Conservation (phyloP, 345 rosid genomes). For the Pistacia vera region DNA sequence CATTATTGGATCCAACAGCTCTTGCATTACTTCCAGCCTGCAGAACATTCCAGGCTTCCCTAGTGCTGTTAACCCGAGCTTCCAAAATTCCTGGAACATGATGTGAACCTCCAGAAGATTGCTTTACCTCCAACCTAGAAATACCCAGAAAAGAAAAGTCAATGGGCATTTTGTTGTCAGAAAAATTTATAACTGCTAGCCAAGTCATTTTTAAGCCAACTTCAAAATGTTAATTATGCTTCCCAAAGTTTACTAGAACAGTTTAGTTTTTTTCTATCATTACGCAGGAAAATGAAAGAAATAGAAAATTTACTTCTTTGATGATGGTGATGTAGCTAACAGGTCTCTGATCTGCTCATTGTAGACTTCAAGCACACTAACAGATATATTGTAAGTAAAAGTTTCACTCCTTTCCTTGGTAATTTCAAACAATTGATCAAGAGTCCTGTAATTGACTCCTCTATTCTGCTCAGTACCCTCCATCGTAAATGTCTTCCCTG, state of each 20-base stretch:
- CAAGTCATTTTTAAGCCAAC: constrained; percentile 2
- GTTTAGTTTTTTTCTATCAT: not conserved
- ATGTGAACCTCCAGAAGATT: constrained; percentile 81
- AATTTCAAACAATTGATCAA: constrained; percentile 73
- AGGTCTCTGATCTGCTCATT: constrained; percentile 97
- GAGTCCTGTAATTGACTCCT: constrained; percentile 96
- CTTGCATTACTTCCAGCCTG: constrained; percentile 94
- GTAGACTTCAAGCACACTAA: constrained; percentile 96
- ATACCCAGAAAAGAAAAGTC: constrained; percentile 9
- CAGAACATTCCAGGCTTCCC: constrained; percentile 86
- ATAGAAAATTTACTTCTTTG: constrained; percentile 64
- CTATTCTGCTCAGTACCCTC: constrained; percentile 83
- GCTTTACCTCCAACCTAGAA: constrained; percentile 87
- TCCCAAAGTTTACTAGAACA: not conserved
- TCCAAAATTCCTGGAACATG: constrained; percentile 89
- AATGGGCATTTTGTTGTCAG: not conserved
- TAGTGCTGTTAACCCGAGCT: constrained; percentile 72
- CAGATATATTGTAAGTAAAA: constrained; percentile 67
- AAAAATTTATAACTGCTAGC: not conserved
- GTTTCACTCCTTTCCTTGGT: constrained; percentile 81
- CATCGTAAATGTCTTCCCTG: constrained; percentile 99
- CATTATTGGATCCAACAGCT: constrained; percentile 95
- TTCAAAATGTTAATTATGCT: not conserved
- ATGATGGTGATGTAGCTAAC: constrained; percentile 73
- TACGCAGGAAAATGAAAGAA: not conserved